phyloP scores from a whole-genome alignment of 768 basidiomycete species.

The Glaciozyma antarctica region DNA sequence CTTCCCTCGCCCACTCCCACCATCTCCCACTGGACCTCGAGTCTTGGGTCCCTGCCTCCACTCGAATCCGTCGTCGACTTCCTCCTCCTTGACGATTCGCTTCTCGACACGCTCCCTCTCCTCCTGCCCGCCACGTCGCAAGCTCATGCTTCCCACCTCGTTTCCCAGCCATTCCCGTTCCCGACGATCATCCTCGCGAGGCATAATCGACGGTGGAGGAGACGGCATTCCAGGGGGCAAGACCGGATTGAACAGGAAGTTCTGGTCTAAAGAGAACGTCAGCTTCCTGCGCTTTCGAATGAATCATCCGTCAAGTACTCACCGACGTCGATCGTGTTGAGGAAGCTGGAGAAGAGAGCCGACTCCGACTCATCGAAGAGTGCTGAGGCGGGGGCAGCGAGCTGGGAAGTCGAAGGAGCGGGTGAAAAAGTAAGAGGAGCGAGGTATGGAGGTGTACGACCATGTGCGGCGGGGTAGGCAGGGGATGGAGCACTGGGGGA shows the following conservation, averaged over 20 bases:
- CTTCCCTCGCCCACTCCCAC: background rate
- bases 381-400: slow-evolving; percentile 12
- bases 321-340: slow-evolving; percentile 19
- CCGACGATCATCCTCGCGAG: background rate
- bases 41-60: background rate
- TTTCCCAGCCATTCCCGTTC: slow-evolving; percentile 19
- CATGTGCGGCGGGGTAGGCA: background rate
- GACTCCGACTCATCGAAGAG: slow-evolving; percentile 22
- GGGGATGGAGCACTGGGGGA: background rate
- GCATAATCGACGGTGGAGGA: slow-evolving; percentile 3
- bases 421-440: background rate
- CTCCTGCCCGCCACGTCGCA: background rate
- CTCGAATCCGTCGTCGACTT: slow-evolving; percentile 3
- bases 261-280: background rate
- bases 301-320: no score
- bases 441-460: background rate
- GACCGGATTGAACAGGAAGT: slow-evolving; percentile 29
- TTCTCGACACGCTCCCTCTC: background rate
- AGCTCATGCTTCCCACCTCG: slow-evolving; percentile 8
- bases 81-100: background rate
- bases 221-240: slow-evolving; percentile 28
- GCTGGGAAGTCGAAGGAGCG: background rate
- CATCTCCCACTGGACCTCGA: background rate
- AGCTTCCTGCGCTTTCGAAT: no score
- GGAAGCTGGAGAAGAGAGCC: slow-evolving; percentile 22